Base-by-base conservation (phyloP, 768 basidiomycete genomes). In the Jaapia argillacea region DNA sequence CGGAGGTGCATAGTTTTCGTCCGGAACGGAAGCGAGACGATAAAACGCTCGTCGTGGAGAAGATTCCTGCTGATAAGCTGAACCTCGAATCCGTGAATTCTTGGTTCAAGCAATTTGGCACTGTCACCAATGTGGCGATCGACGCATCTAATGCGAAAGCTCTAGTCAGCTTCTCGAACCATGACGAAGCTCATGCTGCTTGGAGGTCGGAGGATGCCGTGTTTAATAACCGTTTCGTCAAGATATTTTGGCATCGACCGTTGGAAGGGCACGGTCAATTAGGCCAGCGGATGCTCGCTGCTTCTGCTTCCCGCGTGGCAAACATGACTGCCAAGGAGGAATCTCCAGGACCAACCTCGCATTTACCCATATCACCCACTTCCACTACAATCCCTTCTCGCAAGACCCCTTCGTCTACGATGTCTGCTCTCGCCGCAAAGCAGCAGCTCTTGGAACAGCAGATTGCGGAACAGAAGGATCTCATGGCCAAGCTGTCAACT, bases 191-290 rank as follows among this genome's bases (percentile, higher is more conserved):
- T 0, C 78, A 84, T 54, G 74, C 77, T 10, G 93, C 93, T 1
- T 91, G 92, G 86, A 88, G 87, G 59, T 79, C 81, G 21, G 87
- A 93, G 60, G 90, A 94, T 49, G 90, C 92, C n/a, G 84, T 96
- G 12, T 96, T 96, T 55, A 79, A 79, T 7, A 93, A 92, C 53
- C 78, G 93, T 40, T 96, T 96, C 59, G 92, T 96, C 51, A 94
- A 93, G 62, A 72, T 96, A 25, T 89, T 94, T 54, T 96, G 93
- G 91, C 90, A 94, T 63, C 73, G 85, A 45, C 91, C 90, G 5
- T 77, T 92, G 79, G 87, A 86, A 43, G 92, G 93, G 0, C 86
- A 92, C 53, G 92, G 92, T 5, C 79, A 78, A 48, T 70, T 68
- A 14, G 92, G 92, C 2, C 67, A 77, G 39, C 74, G 83, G 49